Base-by-base conservation (phyloP, 2,329 filamentous ascomycete genomes). In the Drechslera avenae region DNA sequence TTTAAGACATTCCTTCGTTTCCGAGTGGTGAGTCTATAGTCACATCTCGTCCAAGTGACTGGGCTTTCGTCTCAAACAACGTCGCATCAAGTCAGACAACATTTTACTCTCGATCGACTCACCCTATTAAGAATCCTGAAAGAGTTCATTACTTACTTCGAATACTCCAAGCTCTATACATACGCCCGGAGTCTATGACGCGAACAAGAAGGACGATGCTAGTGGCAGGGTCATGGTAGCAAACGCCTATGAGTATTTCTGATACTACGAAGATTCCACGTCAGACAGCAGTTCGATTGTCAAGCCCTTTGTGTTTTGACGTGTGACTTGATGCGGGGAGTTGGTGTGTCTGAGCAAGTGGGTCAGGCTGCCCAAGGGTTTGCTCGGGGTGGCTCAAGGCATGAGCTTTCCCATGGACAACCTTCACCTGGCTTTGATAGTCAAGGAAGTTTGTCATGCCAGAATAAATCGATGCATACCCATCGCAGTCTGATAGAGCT, bases 361-460 rank as follows among this genome's bases (percentile, higher is more conserved):
- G 67, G 67, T 69, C 68, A 63, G 59, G 58, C 59, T 60, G 62
- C 49, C 58, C 50, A 51, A 57, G 57, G 56, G 60, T 55, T 63
- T 63, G 58, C 56, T 63, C 54, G 62, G 67, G 62, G 58, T 56
- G 60, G 58, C 63, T 59, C 54, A 53, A 60, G 61, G 54, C 62
- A 64, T 66, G 48, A 63, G 48, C 60, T 51, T 51, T 39, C 46
- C 48, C 52, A 57, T 31, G 41, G 39, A 53, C 42, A 45, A 50
- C 54, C 23, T 54, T 52, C 52, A 47, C 45, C 39, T 28, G 28
- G 47, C 31, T 33, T 48, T 54, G 41, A 56, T 52, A 40, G 32
- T 34, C 42, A 37, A 50, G 45, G 43, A 50, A 33, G 42, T 48
- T 57, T 39, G 31, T 34, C 16, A 23, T 23, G 10, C 17, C 21